Conservation (phyloP, 2,329 filamentous ascomycete species). For the Cercospora citrullina region DNA sequence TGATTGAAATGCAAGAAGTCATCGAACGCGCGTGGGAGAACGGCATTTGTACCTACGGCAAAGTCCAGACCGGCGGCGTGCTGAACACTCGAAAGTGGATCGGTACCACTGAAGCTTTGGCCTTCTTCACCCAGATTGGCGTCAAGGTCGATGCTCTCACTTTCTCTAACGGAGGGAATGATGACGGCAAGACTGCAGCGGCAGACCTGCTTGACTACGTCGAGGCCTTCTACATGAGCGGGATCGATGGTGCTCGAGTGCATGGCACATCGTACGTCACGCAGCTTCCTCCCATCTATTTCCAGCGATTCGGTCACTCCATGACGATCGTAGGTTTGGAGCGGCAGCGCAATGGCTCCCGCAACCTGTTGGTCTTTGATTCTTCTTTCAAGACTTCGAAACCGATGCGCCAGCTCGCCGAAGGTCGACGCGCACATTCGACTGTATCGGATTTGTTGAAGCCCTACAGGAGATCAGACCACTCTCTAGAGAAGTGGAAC, state of each 20-base stretch:
- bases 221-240: constrained; percentile 71
- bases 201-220: constrained; percentile 65
- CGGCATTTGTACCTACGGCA: constrained; percentile 73
- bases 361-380: constrained; percentile 82
- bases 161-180: constrained; percentile 38
- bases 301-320: constrained; percentile 88
- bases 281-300: constrained; percentile 77
- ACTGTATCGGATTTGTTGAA: constrained; percentile 58
- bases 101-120: constrained; percentile 85
- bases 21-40: constrained; percentile 88
- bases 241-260: constrained; percentile 48
- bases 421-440: constrained; percentile 42
- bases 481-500: constrained; percentile 67
- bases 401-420: constrained; percentile 61
- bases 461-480: constrained; percentile 69
- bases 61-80: constrained; percentile 82
- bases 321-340: constrained; percentile 88
- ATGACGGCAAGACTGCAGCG: constrained; percentile 51
- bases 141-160: constrained; percentile 55
- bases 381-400: constrained; percentile 74
- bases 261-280: constrained; percentile 69
- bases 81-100: constrained; percentile 91
- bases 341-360: constrained; percentile 60
- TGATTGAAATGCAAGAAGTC: constrained; percentile 78
- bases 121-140: constrained; percentile 70